Evolutionary conservation across 176 grass and related monocot genomes (phyloP).

Genomic region (Hordeum marinum): DNA sequence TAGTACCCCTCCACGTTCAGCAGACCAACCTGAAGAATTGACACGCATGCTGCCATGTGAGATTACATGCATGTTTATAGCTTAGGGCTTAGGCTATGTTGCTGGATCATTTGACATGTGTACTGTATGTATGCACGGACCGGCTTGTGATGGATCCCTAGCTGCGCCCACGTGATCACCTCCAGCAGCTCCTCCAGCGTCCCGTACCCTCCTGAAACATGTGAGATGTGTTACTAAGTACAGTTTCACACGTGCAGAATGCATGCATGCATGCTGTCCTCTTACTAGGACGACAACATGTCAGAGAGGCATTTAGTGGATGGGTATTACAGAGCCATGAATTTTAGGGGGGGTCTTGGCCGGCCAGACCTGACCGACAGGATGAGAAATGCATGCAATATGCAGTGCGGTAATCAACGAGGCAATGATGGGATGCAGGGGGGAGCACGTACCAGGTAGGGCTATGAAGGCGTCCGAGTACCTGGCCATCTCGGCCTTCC

Average conservation of each 20-base stretch:
- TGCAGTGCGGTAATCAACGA: neutral
- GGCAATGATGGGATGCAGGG: neutral
- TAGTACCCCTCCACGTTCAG: slow-evolving; percentile 77
- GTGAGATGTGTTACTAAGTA: too few species aligned
- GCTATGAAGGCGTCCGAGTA: slow-evolving; percentile 66
- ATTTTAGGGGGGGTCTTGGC: neutral
- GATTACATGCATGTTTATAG: neutral
- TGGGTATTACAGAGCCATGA: neutral
- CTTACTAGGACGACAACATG: neutral
- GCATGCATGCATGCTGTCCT: neutral
- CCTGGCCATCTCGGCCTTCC: slow-evolving; percentile 68
- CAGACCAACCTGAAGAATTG: slow-evolving; percentile 43
- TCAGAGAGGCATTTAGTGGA: too few species aligned
- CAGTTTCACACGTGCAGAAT: too few species aligned
- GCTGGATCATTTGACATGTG: too few species aligned
- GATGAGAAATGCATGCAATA: neutral
- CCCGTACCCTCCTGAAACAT: slow-evolving; percentile 67
- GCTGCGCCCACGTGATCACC: slow-evolving; percentile 60
- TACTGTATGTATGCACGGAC: neutral
- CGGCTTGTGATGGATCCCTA: slow-evolving; percentile 68
- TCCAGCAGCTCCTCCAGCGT: slow-evolving; percentile 65
- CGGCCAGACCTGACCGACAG: neutral
- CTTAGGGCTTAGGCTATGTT: too few species aligned
- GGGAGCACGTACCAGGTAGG: slow-evolving; percentile 31
- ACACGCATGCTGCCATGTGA: neutral